Base-by-base conservation (phyloP, 2,329 filamentous ascomycete species). In the Pseudogymnoascus sp. region DNA sequence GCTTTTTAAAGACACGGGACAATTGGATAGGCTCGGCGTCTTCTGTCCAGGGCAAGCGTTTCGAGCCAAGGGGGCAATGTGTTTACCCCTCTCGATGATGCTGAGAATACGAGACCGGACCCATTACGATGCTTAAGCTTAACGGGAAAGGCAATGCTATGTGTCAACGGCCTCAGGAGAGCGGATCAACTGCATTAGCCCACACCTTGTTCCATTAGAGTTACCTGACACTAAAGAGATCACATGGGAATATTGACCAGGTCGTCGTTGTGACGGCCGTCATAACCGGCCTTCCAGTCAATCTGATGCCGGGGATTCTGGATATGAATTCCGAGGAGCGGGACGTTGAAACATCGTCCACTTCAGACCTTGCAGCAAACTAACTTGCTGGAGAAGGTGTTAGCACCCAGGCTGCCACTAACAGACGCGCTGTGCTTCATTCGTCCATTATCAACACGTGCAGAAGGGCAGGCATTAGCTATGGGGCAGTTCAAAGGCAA, bases 391-490 rank as follows among this genome's bases (percentile, higher is more conserved):
- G 5, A 56, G 50, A 56, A 33, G 50, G 50, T 56, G 50, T 21
- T 56, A 19, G 11, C 10, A 29, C 47, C 26, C 16, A 19, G 11
- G 50, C n/a, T 33, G 16, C 50, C 29, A 56, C 50, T 56, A 56
- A 21, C 50, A 33, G 50, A 29, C 4, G 31, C 29, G 50, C 50
- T 33, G n/a, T 33, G 29, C 50, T 33, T 8, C n/a, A 56, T 33
- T 56, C 5, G 50, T 56, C 29, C 50, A 33, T 56, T 13, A 53
- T 56, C 50, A 56, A 56, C 50, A 56, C 50, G n/a, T 56, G 50
- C 29, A 21, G 29, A 33, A 56, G 29, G 29, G 31, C 50, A 33
- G 50, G 50, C 50, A 56, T 56, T 56, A 13, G 50, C 50, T 21
- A 56, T 56, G 29, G 50, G 4, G 26, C n/a, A 56, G 47, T 56